Evolutionary conservation across 2,329 filamentous ascomycete species (phyloP).

Genomic region (Colletotrichum lupini): DNA sequence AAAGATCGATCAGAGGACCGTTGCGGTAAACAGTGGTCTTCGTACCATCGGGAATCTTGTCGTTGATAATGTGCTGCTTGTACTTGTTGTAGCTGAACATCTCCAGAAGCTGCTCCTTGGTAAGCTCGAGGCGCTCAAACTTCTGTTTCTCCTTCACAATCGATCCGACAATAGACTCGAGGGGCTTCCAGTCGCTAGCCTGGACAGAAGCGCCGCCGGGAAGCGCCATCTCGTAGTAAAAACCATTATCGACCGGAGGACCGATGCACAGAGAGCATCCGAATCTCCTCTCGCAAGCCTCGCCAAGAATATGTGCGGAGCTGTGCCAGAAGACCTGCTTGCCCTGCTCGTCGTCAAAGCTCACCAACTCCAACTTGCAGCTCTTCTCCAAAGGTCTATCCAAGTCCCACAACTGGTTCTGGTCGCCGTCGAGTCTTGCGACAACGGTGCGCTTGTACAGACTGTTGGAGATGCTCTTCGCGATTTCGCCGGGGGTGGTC

Average conservation of each 20-base stretch:
- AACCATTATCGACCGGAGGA: constrained; percentile 89
- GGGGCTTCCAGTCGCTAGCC: constrained; percentile 82
- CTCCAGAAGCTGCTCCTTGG: constrained; percentile 90
- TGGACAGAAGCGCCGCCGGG: constrained; percentile 77
- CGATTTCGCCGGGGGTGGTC: constrained; percentile 85
- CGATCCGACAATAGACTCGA: constrained; percentile 82
- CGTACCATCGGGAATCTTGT: constrained; percentile 89
- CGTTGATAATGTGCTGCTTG: constrained; percentile 97
- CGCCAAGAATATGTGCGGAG: constrained; percentile 91
- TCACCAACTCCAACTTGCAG: constrained; percentile 85
- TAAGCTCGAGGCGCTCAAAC: constrained; percentile 89
- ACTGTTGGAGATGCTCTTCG: constrained; percentile 84
- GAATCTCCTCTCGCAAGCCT: constrained; percentile 90
- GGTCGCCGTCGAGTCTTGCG: constrained; percentile 80
- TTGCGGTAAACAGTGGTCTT: constrained; percentile 95
- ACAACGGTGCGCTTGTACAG: constrained; percentile 89
- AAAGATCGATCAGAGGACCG: constrained; percentile 93
- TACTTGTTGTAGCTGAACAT: constrained; percentile 96
- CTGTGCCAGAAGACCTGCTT: constrained; percentile 99
- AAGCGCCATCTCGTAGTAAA: constrained; percentile 84
- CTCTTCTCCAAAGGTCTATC: constrained; percentile 89
- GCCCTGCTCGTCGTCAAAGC: constrained; percentile 81
- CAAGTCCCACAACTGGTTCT: constrained; percentile 86
- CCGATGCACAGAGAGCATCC: constrained; percentile 94
- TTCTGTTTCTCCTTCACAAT: constrained; percentile 97